Evolutionary conservation across 2,329 filamentous ascomycete genomes (phyloP).

Genomic region (Epichloe typhina): DNA sequence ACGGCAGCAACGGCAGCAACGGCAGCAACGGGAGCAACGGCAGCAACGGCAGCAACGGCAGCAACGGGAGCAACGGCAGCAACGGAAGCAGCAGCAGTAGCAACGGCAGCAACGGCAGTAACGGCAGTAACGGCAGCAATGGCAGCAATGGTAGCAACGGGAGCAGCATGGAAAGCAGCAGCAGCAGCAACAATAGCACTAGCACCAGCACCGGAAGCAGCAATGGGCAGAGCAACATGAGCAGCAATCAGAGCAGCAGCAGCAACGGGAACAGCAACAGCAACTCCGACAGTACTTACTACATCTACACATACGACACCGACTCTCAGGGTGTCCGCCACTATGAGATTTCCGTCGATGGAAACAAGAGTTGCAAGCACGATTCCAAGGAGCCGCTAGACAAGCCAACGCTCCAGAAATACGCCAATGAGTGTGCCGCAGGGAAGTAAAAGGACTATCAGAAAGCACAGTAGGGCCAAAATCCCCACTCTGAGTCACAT

Average conservation of each 20-base stretch:
- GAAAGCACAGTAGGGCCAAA: too few relatives aligned
- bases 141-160: neutral
- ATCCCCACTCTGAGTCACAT: too few relatives aligned
- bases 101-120: neutral
- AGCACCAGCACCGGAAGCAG: neutral
- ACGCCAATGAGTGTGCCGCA: neutral
- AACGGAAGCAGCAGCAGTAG: neutral
- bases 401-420: neutral
- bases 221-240: too few relatives aligned
- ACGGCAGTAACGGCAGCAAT: neutral
- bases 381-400: neutral
- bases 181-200: neutral
- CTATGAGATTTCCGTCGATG: neutral
- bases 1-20: too few relatives aligned
- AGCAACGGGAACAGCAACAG: neutral
- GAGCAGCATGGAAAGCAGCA: neutral
- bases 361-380: neutral
- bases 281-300: neutral
- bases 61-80: neutral
- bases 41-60: neutral
- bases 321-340: neutral
- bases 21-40: neutral
- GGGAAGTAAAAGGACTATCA: too few relatives aligned
- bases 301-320: neutral
- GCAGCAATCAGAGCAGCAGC: too few relatives aligned